These are phyloP conservation scores for Haplosporangium sp. DNA, from an alignment of 371 early-diverging fungal species.

Conservation along the genomic window DNA sequence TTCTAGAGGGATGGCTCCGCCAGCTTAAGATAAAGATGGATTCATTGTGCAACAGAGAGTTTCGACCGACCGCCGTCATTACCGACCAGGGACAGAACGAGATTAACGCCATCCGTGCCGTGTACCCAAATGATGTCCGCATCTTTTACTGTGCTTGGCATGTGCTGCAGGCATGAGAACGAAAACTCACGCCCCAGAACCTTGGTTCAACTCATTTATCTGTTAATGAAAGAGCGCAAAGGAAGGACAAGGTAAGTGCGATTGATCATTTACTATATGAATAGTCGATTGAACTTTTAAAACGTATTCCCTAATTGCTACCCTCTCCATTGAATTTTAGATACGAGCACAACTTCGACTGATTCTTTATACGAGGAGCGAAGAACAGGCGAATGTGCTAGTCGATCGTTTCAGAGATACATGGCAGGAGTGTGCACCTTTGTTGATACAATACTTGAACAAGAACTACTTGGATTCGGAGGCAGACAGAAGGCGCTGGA, in stretches of 20 bases:
- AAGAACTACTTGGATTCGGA: slow-evolving; percentile 3
- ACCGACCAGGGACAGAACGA: slow-evolving; percentile 19
- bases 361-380: slow-evolving; percentile 4
- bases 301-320: too few species aligned
- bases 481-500: slow-evolving; percentile 8
- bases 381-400: not conserved
- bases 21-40: slow-evolving; percentile 1
- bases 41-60: not conserved
- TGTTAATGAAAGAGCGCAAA: not conserved
- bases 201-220: not conserved
- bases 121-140: not conserved
- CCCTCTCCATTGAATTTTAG: slow-evolving; percentile 2
- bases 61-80: slow-evolving; percentile 5
- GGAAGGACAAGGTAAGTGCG: slow-evolving; percentile 3
- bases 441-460: slow-evolving; percentile 4
- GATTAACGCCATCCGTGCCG: slow-evolving; percentile 6
- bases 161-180: slow-evolving; percentile 11
- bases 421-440: not conserved
- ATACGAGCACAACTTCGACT: not conserved
- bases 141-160: slow-evolving; percentile 24
- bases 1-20: not conserved
- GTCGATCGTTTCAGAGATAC: not conserved
- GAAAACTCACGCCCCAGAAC: not conserved
- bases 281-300: too few species aligned
- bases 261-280: too few species aligned